Evolutionary conservation across 1,139 yeast species (phyloP), one percentile per base, ranked within the genome.

Genomic region (Candida dubliniensis): DNA sequence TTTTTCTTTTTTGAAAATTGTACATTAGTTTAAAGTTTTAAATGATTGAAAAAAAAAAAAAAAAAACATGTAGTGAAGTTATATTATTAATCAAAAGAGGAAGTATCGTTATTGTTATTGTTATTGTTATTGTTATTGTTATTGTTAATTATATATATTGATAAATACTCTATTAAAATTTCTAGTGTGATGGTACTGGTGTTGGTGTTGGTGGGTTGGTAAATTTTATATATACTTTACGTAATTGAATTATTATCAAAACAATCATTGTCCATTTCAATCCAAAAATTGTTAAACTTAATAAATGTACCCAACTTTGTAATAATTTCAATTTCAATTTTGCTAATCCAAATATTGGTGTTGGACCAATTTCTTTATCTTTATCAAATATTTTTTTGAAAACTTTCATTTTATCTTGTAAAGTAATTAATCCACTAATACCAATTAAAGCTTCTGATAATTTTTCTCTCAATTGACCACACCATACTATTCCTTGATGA

Each of bases 401-500:
- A 0, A 77, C 61, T 1, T 61, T 50, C 86, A 90, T 82, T 59
- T 96, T 72, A 31, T 71, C 63, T 0, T 61, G 53, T 38, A 87
- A 65, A 0, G 77, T 56, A 40, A 54, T 49, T 26, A 61, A 60
- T 55, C 87, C 86, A 2, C 80, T 77, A 13, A 86, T 71, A 34
- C 79, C 84, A 37, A 87, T 66, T 27, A 95, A 59, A 0, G 82
- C 67, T 38, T 72, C 69, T 10, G 87, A 85, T 2, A 93, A 53
- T 7, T 76, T 79, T 35, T 76, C 71, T 44, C 99, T 76, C 34
- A 90, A 67, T 60, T 93, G 98, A 47, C 84, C 87, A 65, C 99
- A 95, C 99, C 99, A 95, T 1, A 91, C 96, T 43, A 95, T 84
- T 0, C 99, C 98, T 53, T 90, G 74, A 65, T 95, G 99, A 62